Percentiles rank a stretch among this genome's conserved stretches.
phyloP scores from a whole-genome alignment of 2,329 filamentous ascomycete genomes.

The Neopestalotiopsis rosae region DNA sequence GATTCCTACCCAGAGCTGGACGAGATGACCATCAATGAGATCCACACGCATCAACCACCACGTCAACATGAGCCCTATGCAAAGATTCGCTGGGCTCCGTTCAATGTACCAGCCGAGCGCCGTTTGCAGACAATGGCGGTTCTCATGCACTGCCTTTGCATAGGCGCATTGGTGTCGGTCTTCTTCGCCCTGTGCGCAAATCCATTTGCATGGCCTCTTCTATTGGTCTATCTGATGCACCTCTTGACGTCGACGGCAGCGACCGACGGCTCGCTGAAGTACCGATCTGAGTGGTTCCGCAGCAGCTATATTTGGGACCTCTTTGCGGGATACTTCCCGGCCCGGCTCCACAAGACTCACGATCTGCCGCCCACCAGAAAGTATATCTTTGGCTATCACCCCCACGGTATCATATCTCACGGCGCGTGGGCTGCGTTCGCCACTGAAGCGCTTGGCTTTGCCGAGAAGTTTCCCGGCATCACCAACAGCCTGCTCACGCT shows the following conservation, averaged over 20 bases:
- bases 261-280: slow-evolving; percentile 75
- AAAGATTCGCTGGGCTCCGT: slow-evolving; percentile 82
- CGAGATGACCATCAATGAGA: slow-evolving; percentile 35
- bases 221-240: slow-evolving; percentile 80
- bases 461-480: slow-evolving; percentile 88
- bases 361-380: slow-evolving; percentile 81
- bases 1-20: slow-evolving; percentile 40
- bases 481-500: slow-evolving; percentile 92
- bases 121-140: slow-evolving; percentile 81
- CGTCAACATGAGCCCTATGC: slow-evolving; percentile 32
- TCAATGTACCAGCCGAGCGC: slow-evolving; percentile 73
- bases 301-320: slow-evolving; percentile 80
- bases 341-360: slow-evolving; percentile 83
- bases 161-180: slow-evolving; percentile 72
- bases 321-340: slow-evolving; percentile 93
- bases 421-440: slow-evolving; percentile 93
- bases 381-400: slow-evolving; percentile 97
- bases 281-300: slow-evolving; percentile 77
- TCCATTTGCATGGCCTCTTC: slow-evolving; percentile 85
- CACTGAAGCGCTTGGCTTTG: slow-evolving; percentile 88
- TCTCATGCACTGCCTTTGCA: slow-evolving; percentile 73
- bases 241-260: slow-evolving; percentile 80
- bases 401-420: slow-evolving; percentile 95
- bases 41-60: slow-evolving; percentile 31
- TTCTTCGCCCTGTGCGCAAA: slow-evolving; percentile 94